Evolutionary conservation across 345 rosid genomes (phyloP).

Genomic region (Sisymbrium altissimum): DNA sequence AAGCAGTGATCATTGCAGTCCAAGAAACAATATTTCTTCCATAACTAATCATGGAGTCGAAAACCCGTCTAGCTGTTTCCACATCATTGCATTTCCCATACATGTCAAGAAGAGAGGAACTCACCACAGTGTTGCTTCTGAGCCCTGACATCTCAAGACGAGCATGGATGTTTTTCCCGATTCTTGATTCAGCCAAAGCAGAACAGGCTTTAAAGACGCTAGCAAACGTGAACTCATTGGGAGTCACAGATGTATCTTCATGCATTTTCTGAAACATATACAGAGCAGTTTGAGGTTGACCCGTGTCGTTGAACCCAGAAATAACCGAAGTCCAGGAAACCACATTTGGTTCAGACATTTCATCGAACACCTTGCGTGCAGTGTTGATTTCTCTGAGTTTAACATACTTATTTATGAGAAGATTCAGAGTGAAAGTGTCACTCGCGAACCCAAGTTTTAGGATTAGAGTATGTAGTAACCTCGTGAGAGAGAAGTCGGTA

Average conservation of each 20-base stretch:
- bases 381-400: conserved; percentile 18
- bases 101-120: conserved; percentile 80
- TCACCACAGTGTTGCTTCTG: conserved; percentile 49
- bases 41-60: conserved; percentile 45
- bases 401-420: conserved; percentile 47
- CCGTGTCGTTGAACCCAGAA: conserved; percentile 43
- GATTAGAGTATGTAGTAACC: conserved; percentile 26
- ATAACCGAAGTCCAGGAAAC: conserved; percentile 74
- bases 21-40: conserved; percentile 65
- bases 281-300: conserved; percentile 36
- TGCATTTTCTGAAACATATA: conserved; percentile 42
- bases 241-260: conserved; percentile 31
- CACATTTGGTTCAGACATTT: conserved; percentile 69
- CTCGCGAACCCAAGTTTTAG: conserved; percentile 46
- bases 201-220: conserved; percentile 65
- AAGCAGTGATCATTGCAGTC: conserved; percentile 71
- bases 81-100: conserved; percentile 84
- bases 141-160: conserved; percentile 50
- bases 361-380: conserved; percentile 57
- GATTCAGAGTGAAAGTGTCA: conserved; percentile 41
- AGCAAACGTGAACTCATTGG: conserved; percentile 62
- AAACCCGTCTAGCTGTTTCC: conserved; percentile 60
- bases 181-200: conserved; percentile 39
- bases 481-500: conserved; percentile 26
- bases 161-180: conserved; percentile 58